Base-by-base conservation (phyloP, 768 basidiomycete genomes). In the Naganishia antarctica region DNA sequence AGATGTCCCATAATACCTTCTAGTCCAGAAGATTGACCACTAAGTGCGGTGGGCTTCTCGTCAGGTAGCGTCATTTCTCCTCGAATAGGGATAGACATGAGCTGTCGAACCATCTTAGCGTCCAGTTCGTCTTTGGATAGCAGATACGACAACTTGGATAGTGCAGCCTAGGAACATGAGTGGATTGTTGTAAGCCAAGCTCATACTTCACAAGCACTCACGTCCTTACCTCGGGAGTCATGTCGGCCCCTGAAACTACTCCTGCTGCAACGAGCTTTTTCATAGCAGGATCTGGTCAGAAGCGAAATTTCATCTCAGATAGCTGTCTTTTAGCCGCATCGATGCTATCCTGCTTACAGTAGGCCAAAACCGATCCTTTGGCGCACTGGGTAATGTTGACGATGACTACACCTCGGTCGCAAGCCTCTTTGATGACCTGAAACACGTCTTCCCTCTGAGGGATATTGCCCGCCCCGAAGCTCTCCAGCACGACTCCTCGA, bases 201-300 rank as follows among this genome's bases (percentile, higher is more conserved):
- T n/a, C n/a, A n/a, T n/a, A n/a, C n/a, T n/a, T n/a, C n/a, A n/a
- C n/a, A n/a, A n/a, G n/a, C n/a, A n/a, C n/a, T n/a, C n/a, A n/a
- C n/a, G n/a, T n/a, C n/a, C 78, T 41, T 65, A 89, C 90, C 84
- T 94, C 91, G n/a, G 91, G 89, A 1, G 92, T 96, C 91, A 94
- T 93, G 75, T 96, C 92, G 28, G 84, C 85, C 6, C 91, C 91
- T 0, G 89, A 82, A 13, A 92, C 83, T 21, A 93, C 86, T 0
- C 91, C 91, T n/a, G 80, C 82, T 34, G 61, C 59, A 2, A 25
- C 44, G 12, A 68, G 60, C 29, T 48, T 53, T 8, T 26, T 48
- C n/a, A 60, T 60, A 2, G 63, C 58, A 12, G 63, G 49, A 31
- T 68, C 67, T 68, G 21, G 28, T 1, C 18, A 21, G 18, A 49